Evolutionary conservation across 345 rosid species (phyloP).

Genomic region (Cochlearia excelsa): DNA sequence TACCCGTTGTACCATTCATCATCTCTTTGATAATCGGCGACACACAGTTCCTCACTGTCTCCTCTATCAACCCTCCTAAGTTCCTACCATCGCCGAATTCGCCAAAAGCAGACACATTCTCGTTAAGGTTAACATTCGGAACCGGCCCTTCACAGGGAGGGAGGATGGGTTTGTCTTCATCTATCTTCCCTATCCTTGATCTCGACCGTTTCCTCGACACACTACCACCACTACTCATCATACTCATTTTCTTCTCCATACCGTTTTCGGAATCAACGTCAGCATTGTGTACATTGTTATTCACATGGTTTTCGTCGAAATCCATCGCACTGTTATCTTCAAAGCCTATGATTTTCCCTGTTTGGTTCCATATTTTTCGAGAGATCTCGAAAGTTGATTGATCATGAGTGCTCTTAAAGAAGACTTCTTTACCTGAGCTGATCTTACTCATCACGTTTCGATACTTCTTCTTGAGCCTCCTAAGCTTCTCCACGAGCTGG

Average conservation of each 20-base stretch:
- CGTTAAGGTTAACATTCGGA: conserved; percentile 32
- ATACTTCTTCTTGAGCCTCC: conserved; percentile 90
- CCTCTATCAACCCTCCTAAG: conserved; percentile 53
- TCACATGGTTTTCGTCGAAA: conserved; percentile 52
- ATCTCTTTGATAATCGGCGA: conserved; percentile 80
- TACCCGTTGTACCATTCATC: conserved; percentile 40
- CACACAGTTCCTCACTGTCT: conserved; percentile 67
- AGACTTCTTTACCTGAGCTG: conserved; percentile 74
- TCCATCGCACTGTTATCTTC: conserved; percentile 62
- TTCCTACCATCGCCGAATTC: conserved; percentile 13
- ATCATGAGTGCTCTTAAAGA: conserved; percentile 83
- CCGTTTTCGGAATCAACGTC: conserved; percentile 44
- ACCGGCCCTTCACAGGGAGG: conserved; percentile 30
- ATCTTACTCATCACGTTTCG: conserved; percentile 71
- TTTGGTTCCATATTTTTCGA: conserved; percentile 78
- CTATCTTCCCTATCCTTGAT: conserved; percentile 42
- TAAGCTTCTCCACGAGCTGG: conserved; percentile 94
- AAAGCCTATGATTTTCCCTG: conserved; percentile 40
- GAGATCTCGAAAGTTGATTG: conserved; percentile 95
- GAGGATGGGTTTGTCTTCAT: conserved; percentile 41
- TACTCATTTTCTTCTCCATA: conserved; percentile 42
- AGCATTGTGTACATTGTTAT: not conserved
- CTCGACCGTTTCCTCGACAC: conserved; percentile 56
- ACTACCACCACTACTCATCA: conserved; percentile 14
- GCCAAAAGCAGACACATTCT: not conserved